Evolutionary conservation across 805 yeast genomes (phyloP).

Genomic region (Kluyveromyces aestuarii): DNA sequence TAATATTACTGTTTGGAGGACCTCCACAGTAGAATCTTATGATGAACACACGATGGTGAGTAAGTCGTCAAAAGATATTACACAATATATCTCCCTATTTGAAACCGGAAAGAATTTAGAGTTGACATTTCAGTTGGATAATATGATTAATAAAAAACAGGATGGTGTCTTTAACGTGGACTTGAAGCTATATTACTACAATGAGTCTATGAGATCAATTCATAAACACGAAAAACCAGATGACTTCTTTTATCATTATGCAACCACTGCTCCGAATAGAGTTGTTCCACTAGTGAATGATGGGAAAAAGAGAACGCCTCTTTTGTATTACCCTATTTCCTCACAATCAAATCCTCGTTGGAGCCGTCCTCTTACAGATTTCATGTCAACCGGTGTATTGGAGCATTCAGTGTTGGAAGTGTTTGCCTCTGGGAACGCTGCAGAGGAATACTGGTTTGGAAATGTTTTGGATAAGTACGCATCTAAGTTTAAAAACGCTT

Average conservation of each 20-base stretch:
- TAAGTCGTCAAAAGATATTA: constrained; percentile 51
- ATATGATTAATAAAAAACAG: constrained; percentile 42
- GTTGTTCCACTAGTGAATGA: constrained; percentile 11
- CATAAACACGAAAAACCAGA: constrained; percentile 7
- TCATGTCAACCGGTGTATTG: neutral
- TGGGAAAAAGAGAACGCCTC: constrained; percentile 32
- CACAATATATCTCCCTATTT: constrained; percentile 46
- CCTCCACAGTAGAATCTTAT: constrained; percentile 72
- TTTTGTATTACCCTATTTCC: constrained; percentile 37
- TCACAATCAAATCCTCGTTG: constrained; percentile 25
- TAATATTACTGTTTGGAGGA: constrained; percentile 70
- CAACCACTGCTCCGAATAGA: constrained; percentile 4
- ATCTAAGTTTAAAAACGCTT: constrained; percentile 32
- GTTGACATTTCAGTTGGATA: constrained; percentile 55
- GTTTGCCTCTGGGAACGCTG: constrained; percentile 64
- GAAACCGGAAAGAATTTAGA: constrained; percentile 24
- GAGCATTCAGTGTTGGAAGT: constrained; percentile 36
- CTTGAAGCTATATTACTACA: constrained; percentile 43
- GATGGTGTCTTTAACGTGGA: constrained; percentile 53
- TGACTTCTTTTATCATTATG: constrained; percentile 3
- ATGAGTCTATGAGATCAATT: constrained; percentile 15
- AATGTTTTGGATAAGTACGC: constrained; percentile 43
- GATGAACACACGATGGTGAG: constrained; percentile 43
- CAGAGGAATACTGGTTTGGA: constrained; percentile 79
- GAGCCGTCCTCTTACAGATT: constrained; percentile 6